Evolutionary conservation across 2,329 filamentous ascomycete genomes (phyloP), one percentile per base, ranked within the genome.

Genomic region (Stachybotrys echinatus): DNA sequence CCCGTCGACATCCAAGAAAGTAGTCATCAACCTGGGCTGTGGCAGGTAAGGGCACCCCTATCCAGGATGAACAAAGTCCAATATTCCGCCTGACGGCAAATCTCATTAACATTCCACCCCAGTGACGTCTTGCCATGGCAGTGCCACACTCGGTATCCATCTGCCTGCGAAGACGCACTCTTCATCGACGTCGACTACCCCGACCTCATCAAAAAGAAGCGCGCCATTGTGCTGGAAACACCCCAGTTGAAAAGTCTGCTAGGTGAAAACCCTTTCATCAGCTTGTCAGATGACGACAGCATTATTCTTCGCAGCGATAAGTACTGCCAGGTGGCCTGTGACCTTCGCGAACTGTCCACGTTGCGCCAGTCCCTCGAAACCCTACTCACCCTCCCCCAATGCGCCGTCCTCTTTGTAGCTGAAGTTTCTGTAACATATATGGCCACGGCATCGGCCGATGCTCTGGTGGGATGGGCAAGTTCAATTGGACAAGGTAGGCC

Each of bases 401-500:
- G 80, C 51, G 74, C 78, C 3, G 78, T 96, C 2, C 72, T 96
- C 21, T 95, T 94, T 59, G 79, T 91, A 22, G 91, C 91, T 1
- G 92, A 97, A 68, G 91, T 96, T 14, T 95, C 91, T 4, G 81
- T 95, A 39, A 94, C 90, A 1, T 95, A 95, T 60, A 95, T 96
- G 89, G 83, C 90, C 50, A 81, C 83, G 3, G 66, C 79, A 20
- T 83, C 83, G 39, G 84, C 90, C 6, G 85, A 96, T 70, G 74
- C 78, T 17, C 74, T 96, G 8, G 84, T 96, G 23, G 65, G 75
- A 47, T 96, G 90, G 90, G 85, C 88, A n/a, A 81, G 83, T 49
- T 80, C 72, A 12, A 73, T 95, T 46, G 78, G 82, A 12, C 74
- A 87, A 66, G 81, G 88, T 89, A 70, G 61, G 21, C n/a, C n/a